Conservation (phyloP, 495 filamentous ascomycete genomes). For the Hypoxylon intermedium region DNA sequence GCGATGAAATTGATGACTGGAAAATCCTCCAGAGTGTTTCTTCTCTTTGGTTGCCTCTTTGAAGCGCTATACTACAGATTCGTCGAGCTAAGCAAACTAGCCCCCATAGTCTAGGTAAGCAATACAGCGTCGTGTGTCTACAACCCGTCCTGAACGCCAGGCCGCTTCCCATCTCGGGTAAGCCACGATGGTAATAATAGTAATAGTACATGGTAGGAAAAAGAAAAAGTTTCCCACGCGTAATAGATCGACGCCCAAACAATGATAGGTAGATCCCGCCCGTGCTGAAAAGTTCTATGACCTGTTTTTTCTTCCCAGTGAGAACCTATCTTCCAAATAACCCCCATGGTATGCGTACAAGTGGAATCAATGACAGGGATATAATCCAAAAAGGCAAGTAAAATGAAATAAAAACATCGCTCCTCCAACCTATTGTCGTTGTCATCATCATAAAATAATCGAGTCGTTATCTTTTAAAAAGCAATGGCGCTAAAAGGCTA, state of each 20-base stretch:
- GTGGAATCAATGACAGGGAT: slow-evolving; percentile 14
- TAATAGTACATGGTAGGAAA: slow-evolving; percentile 19
- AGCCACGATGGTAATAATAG: slow-evolving; percentile 16
- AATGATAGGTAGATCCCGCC: slow-evolving; percentile 16
- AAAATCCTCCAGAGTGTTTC: not conserved
- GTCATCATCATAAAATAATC: not conserved
- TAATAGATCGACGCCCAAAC: slow-evolving; percentile 14
- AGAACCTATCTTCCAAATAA: too few species aligned
- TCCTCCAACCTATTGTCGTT: slow-evolving; percentile 12
- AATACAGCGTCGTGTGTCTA: not conserved
- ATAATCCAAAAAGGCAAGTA: slow-evolving; percentile 12
- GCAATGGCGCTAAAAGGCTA: slow-evolving; percentile 47
- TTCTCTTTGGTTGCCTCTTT: too few species aligned
- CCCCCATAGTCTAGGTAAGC: not conserved
- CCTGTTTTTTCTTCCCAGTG: slow-evolving; percentile 22
- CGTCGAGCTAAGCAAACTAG: too few species aligned
- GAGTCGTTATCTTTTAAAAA: slow-evolving; percentile 41
- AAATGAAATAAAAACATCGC: slow-evolving; percentile 4
- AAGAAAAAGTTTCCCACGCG: slow-evolving; percentile 16
- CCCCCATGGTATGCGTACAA: slow-evolving; percentile 29
- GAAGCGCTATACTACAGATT: too few species aligned
- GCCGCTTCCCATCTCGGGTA: slow-evolving; percentile 3
- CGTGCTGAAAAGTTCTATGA: slow-evolving; percentile 23
- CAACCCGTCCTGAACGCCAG: slow-evolving; percentile 14
- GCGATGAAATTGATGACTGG: slow-evolving; percentile 2